A percentile compares a stretch with the other conserved stretches of the same genome.
phyloP scores from a whole-genome alignment of 768 basidiomycete species.

The Collybiopsis luxurians region DNA sequence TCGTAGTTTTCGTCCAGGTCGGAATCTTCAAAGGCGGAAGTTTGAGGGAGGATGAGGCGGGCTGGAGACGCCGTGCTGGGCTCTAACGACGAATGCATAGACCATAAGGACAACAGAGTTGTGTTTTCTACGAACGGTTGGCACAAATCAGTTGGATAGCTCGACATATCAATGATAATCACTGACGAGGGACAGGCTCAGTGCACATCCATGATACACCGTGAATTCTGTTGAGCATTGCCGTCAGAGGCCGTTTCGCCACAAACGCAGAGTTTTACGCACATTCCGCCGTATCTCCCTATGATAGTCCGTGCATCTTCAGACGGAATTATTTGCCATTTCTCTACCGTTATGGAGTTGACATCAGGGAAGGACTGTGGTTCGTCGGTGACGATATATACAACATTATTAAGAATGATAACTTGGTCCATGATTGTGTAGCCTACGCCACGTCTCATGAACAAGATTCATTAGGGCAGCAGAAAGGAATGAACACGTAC shows the following conservation, averaged over 20 bases:
- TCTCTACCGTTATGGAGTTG: conserved; percentile 38
- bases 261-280: conserved; percentile 17
- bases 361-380: conserved; percentile 58
- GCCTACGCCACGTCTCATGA: conserved; percentile 53
- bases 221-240: conserved; percentile 42
- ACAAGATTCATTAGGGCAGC: background rate
- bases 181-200: conserved; percentile 50
- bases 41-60: conserved; percentile 73
- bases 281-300: conserved; percentile 56
- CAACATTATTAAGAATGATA: conserved; percentile 67
- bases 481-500: conserved; percentile 30
- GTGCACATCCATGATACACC: conserved; percentile 70
- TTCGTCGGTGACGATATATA: conserved; percentile 74
- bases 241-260: background rate
- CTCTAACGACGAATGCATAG: conserved; percentile 62
- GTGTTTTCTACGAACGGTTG: conserved; percentile 50
- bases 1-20: conserved; percentile 27
- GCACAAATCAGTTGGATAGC: background rate
- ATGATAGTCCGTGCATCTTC: conserved; percentile 45
- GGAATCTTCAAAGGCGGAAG: conserved; percentile 55
- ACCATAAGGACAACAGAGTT: conserved; percentile 75
- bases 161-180: background rate
- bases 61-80: conserved; percentile 44
- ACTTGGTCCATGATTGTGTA: conserved; percentile 83
- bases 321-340: conserved; percentile 60